Evolutionary conservation across 1,284 basidiomycete genomes (phyloP).

Genomic region (Garcileccinum viscosum): DNA sequence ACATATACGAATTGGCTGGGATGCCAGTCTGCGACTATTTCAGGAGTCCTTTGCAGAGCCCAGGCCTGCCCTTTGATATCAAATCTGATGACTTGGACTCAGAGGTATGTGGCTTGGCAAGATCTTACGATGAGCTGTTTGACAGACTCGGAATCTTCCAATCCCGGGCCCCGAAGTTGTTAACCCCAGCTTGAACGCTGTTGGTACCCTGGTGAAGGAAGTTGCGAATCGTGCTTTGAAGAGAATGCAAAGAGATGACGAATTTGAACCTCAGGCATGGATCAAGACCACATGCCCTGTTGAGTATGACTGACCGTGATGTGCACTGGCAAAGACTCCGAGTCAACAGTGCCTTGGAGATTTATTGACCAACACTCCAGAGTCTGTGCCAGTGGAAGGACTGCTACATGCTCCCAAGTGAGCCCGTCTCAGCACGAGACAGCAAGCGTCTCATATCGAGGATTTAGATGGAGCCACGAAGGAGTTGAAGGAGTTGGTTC

Average conservation of each 20-base stretch:
- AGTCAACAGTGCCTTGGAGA: not conserved
- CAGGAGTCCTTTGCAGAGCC: not conserved
- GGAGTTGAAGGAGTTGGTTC: not conserved
- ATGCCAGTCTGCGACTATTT: not conserved
- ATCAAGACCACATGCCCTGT: not conserved
- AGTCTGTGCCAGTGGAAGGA: not conserved
- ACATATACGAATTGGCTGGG: slow-evolving; percentile 7
- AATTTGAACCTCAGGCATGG: not conserved
- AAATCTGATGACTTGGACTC: not conserved
- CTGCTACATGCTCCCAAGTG: not conserved
- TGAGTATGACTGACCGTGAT: not conserved
- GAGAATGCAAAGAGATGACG: not conserved
- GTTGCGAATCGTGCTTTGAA: not conserved
- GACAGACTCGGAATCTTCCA: not conserved
- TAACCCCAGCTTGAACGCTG: too few relatives aligned
- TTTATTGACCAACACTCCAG: not conserved
- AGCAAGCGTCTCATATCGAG: not conserved
- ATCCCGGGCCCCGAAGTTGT: not conserved
- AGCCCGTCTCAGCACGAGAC: not conserved
- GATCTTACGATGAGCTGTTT: not conserved
- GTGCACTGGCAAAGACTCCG: not conserved
- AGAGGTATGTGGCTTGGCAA: not conserved
- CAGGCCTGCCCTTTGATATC: not conserved
- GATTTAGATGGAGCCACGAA: not conserved
- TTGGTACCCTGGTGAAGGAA: too few relatives aligned